phyloP scores from a whole-genome alignment of 495 filamentous ascomycete species.

The Neurospora discreta region DNA sequence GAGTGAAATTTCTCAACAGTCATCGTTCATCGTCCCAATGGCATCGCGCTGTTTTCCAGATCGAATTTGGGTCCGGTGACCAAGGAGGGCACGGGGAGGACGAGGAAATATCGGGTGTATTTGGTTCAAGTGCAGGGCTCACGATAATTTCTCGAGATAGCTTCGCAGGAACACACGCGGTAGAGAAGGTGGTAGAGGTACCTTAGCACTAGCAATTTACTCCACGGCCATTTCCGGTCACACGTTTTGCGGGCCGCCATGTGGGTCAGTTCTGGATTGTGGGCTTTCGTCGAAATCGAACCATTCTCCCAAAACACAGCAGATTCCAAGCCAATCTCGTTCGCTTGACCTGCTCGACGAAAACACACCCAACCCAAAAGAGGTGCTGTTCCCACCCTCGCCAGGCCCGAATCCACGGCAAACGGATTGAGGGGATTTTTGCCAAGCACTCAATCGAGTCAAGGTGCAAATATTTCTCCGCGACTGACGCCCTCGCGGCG shows the following conservation, averaged over 20 bases:
- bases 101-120: background rate
- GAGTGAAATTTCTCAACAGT: background rate
- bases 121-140: background rate
- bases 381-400: background rate
- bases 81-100: background rate
- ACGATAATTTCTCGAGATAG: conserved; percentile 16
- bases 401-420: background rate
- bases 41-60: background rate
- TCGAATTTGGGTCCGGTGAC: background rate
- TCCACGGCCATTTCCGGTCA: conserved; percentile 14
- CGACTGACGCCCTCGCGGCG: background rate
- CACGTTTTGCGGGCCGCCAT: conserved; percentile 12
- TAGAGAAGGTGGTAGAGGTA: background rate
- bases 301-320: background rate
- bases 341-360: background rate
- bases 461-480: background rate
- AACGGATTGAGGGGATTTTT: background rate
- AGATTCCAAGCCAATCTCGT: background rate
- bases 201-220: conserved; percentile 12
- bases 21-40: background rate
- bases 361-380: background rate
- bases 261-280: conserved; percentile 5
- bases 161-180: background rate
- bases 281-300: background rate
- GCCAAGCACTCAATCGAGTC: background rate